Evolutionary conservation across 139 green algal species (phyloP).

Genomic region (Chlorella sp.): DNA sequence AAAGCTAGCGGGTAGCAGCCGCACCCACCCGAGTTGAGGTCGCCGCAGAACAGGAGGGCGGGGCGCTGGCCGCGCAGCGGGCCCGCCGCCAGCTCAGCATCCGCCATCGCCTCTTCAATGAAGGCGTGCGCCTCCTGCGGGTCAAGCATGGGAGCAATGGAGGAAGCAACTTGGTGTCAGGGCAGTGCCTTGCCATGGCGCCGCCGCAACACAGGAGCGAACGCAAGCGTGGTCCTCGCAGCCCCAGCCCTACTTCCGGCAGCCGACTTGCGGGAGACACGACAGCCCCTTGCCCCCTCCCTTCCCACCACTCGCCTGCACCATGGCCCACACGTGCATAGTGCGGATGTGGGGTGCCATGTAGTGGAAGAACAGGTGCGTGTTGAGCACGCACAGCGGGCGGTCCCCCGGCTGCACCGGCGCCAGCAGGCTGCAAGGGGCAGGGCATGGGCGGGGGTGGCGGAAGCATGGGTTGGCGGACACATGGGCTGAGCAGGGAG

Average conservation of each 20-base stretch:
- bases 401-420: conserved; percentile 16
- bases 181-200: no score
- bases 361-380: conserved; percentile 95
- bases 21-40: conserved; percentile 83
- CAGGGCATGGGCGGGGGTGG: neutral
- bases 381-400: conserved; percentile 81
- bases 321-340: conserved; percentile 80
- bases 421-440: conserved; percentile 21
- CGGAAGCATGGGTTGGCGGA: neutral
- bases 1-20: no score
- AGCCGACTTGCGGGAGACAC: no score
- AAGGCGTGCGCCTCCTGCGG: conserved; percentile 37
- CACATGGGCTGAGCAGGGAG: neutral
- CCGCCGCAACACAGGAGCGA: no score
- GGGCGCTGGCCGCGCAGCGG: conserved; percentile 30
- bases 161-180: no score
- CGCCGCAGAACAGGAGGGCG: conserved; percentile 80
- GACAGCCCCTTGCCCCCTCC: no score
- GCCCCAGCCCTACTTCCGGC: neutral
- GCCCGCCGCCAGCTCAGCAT: neutral
- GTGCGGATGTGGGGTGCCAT: conserved; percentile 86
- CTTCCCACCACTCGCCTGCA: conserved; percentile 64
- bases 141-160: no score
- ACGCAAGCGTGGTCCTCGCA: neutral
- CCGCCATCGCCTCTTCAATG: conserved; percentile 15